Evolutionary conservation across 768 basidiomycete genomes (phyloP), one percentile per base, ranked within the genome.

Genomic region (Kondoa malvinella): DNA sequence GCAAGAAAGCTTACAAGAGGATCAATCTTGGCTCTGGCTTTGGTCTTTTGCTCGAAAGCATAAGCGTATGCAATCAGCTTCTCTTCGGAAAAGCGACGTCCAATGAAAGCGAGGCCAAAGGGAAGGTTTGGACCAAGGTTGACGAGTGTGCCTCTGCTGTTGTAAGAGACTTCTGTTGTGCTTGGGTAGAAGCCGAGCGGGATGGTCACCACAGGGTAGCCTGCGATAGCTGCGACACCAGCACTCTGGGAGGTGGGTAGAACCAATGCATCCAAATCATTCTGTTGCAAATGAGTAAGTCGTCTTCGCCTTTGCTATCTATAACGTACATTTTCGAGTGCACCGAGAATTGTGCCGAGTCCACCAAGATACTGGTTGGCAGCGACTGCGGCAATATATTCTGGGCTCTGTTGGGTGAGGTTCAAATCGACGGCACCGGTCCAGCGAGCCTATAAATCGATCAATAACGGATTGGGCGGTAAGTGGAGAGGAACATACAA

Each of bases 241-340:
- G 64, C 31, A 3, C 34, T 34, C 64, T 33, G 31, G 4, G 31
- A 27, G 2, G 26, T 2, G 4, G 27, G 66, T 3, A 65, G 34
- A 50, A 67, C 62, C 2, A 67, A 33, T 21, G 66, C 66, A 30
- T 67, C 66, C 17, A 67, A 27, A 60, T n/a, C 66, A 50, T 67
- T 29, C 30, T 67, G 31, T 60, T 67, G 58, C 57, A 67, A 50
- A n/a, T n/a, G n/a, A n/a, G n/a, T n/a, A n/a, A n/a, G n/a, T n/a
- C n/a, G n/a, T n/a, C n/a, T n/a, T n/a, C n/a, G n/a, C n/a, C n/a
- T n/a, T n/a, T n/a, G n/a, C n/a, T n/a, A n/a, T n/a, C n/a, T n/a
- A n/a, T n/a, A n/a, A n/a, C n/a, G n/a, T n/a, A n/a, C n/a, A n/a
- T n/a, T n/a, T n/a, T n/a, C n/a, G n/a, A n/a, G n/a, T n/a, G n/a